phyloP scores from a whole-genome alignment of 257 asterid genomes.

The Solanum infundibuliforme region DNA sequence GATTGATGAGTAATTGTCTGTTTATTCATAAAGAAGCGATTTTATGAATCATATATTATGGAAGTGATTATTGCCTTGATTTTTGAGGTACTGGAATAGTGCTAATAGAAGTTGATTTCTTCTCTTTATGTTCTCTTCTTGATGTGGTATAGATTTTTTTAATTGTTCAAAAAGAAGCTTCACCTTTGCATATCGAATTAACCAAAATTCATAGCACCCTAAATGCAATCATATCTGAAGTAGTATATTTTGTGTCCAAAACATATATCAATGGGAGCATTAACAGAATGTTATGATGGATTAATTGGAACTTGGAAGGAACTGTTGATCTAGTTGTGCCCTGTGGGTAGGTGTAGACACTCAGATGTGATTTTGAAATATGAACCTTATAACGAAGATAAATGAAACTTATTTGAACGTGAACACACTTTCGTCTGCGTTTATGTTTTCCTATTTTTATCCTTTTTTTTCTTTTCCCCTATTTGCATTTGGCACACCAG shows the following conservation, averaged over 20 bases:
- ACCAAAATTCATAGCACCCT: not conserved
- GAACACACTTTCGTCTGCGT: not conserved
- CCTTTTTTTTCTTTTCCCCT: not conserved
- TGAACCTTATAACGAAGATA: not conserved
- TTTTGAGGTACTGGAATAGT: not conserved
- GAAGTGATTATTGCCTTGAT: not conserved
- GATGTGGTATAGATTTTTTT: not conserved
- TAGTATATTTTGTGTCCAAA: not conserved
- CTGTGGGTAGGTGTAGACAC: not conserved
- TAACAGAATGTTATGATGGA: not conserved
- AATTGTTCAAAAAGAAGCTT: not conserved
- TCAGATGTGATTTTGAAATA: not conserved
- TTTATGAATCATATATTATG: not conserved
- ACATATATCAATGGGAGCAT: not conserved
- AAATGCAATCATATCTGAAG: not conserved
- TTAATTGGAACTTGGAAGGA: not conserved
- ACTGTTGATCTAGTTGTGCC: not conserved
- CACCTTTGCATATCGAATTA: not conserved
- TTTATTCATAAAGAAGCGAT: not conserved
- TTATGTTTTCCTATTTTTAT: not conserved
- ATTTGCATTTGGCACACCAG: not conserved
- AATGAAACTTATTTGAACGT: not conserved
- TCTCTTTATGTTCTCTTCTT: not conserved
- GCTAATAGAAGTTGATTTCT: not conserved
- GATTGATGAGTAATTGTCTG: not conserved